Evolutionary conservation across 2,329 filamentous ascomycete species (phyloP).

Genomic region (Penicillium freii): DNA sequence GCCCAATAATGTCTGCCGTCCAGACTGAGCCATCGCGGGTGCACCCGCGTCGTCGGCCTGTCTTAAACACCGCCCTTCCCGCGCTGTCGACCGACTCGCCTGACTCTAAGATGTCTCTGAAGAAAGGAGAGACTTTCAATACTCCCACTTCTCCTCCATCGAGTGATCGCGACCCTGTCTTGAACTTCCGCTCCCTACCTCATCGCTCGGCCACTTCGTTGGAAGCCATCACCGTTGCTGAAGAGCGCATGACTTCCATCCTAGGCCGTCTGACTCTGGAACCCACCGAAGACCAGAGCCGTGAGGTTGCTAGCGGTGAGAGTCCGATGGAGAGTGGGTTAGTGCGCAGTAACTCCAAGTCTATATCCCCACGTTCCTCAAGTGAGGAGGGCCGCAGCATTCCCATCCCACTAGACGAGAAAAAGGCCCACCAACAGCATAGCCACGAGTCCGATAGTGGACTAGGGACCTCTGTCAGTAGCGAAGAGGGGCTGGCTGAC

Average conservation of each 20-base stretch:
- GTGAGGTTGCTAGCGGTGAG: not conserved
- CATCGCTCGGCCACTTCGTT: conserved; percentile 66
- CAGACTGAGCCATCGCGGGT: conserved; percentile 26
- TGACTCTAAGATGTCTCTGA: conserved; percentile 55
- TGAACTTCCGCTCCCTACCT: conserved; percentile 52
- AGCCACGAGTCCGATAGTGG: conserved; percentile 83
- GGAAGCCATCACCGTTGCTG: conserved; percentile 68
- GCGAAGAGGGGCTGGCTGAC: conserved; percentile 45
- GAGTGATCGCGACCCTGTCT: conserved; percentile 42
- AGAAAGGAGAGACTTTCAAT: conserved; percentile 67
- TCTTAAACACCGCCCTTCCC: conserved; percentile 31
- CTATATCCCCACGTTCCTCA: conserved; percentile 28
- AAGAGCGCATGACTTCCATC: conserved; percentile 66
- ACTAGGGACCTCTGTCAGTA: conserved; percentile 76
- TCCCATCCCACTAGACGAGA: conserved; percentile 24
- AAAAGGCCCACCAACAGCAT: conserved; percentile 46
- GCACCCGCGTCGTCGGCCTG: conserved; percentile 38
- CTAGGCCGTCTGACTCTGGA: conserved; percentile 64
- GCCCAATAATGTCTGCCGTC: conserved; percentile 31
- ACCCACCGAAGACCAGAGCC: conserved; percentile 46
- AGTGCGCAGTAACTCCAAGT: not conserved
- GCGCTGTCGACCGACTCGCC: conserved; percentile 26
- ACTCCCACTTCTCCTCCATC: conserved; percentile 43
- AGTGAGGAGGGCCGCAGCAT: conserved; percentile 22
- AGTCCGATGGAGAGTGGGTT: not conserved